Base-by-base conservation (phyloP, 352 stramenopile genomes). In the Pelagophyceae sp. region DNA sequence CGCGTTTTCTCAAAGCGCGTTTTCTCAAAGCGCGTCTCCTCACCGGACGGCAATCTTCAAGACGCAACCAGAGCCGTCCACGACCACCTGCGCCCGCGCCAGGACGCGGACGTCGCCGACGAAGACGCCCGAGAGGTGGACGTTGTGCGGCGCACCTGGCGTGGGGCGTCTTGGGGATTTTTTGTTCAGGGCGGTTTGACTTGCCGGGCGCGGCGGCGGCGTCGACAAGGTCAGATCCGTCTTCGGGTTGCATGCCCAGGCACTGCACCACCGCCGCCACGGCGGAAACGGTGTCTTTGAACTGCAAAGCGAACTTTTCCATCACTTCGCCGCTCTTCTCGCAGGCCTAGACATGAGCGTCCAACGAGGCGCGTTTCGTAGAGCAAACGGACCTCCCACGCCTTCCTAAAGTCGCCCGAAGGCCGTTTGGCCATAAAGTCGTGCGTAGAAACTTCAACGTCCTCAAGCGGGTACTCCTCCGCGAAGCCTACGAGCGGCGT, bases 401-500 rank as follows among this genome's bases (percentile, higher is more conserved):
- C 88, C 45, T 90, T 91, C 54, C 94, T 88, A 82, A 99, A 99
- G 80, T 99, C 95, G 50, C 89, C 90, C 65, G 98, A 87, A 38
- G 82, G 81, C 6, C 83, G 74, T 86, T 98, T 98, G 0, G 92
- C 94, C 88, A 99, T 98, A 81, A 98, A 96, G 81, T 99, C 96
- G 51, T 90, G 92, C 5, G 94, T 91, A 33, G 86, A 82, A 58
- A 99, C 91, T 72, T 98, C 92, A 65, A 99, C 87, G 80, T 97
- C 91, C 82, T 99, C 96, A 80, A 99, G 89, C 3, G 95, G 91
- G 82, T 99, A 99, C 79, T 99, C 96, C 84, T 99, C 97, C 72
- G 98, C 89, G 83, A 96, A 99, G 15, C 92, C 86, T 60, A 86
- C 77, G n/a, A n/a, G n/a, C n/a, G n/a, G n/a, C n/a, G n/a, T n/a